Evolutionary conservation across 352 stramenopile genomes (phyloP).

Genomic region (Albugo candida): DNA sequence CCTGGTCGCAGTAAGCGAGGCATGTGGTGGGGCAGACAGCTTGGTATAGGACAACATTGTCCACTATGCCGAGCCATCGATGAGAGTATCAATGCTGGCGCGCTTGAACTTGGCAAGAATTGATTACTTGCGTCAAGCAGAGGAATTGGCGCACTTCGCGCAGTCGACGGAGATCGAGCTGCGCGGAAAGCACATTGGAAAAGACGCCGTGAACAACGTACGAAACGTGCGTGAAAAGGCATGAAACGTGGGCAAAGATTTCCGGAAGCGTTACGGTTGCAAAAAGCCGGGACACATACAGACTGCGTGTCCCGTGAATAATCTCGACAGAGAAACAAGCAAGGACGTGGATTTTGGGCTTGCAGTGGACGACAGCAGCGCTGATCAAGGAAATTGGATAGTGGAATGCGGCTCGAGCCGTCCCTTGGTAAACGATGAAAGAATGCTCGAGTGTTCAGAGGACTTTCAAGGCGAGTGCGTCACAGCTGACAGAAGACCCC

Average conservation of each 20-base stretch:
- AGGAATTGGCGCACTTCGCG: conserved; percentile 3
- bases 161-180: not conserved
- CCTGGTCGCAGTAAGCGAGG: conserved; percentile 1
- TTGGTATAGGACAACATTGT: conserved; percentile 9
- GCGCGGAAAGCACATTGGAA: not conserved
- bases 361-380: not conserved
- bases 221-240: not conserved
- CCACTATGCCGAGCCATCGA: conserved; percentile 6
- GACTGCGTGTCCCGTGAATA: not conserved
- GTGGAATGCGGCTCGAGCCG: not conserved
- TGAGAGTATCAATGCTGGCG: conserved; percentile 4
- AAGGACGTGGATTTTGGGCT: not conserved
- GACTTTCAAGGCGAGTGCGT: not conserved
- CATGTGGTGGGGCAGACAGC: not conserved
- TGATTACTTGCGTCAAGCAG: conserved; percentile 3
- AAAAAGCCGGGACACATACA: not conserved
- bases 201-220: not conserved
- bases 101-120: not conserved
- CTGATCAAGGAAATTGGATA: not conserved
- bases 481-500: not conserved
- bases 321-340: not conserved
- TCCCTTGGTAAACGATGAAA: not conserved
- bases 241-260: too few relatives aligned
- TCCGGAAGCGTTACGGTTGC: not conserved
- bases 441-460: not conserved